These are phyloP conservation scores for Ascomycota sp. DNA, from an alignment of 2,329 filamentous ascomycete species.

Conservation along the genomic window DNA sequence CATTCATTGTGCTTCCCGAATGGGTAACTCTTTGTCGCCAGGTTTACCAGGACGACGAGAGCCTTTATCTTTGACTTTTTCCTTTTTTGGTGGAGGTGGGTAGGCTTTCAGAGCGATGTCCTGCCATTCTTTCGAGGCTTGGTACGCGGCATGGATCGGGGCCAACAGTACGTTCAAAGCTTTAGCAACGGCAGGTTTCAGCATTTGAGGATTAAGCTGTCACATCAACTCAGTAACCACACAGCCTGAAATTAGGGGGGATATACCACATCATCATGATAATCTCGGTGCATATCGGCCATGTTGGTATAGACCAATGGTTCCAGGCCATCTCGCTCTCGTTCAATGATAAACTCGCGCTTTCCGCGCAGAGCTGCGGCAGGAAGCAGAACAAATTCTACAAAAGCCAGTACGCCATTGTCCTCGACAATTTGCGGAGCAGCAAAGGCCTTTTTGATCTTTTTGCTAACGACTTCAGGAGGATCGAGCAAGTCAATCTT, in stretches of 20 bases:
- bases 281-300: constrained; percentile 58
- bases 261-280: constrained; percentile 53
- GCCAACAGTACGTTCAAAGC: constrained; percentile 54
- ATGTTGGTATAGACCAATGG: constrained; percentile 65
- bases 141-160: constrained; percentile 58
- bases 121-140: constrained; percentile 60
- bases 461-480: constrained; percentile 55
- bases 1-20: constrained; percentile 1
- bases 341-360: constrained; percentile 46
- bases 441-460: constrained; percentile 69
- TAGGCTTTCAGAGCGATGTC: constrained; percentile 51
- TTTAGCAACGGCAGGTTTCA: constrained; percentile 67
- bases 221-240: background rate
- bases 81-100: constrained; percentile 51
- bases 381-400: constrained; percentile 72
- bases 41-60: constrained; percentile 34
- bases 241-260: background rate
- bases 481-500: constrained; percentile 89
- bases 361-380: constrained; percentile 43
- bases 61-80: constrained; percentile 58
- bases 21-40: constrained; percentile 1
- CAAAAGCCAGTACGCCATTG: constrained; percentile 72
- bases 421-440: constrained; percentile 57
- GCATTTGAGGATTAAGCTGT: constrained; percentile 56
- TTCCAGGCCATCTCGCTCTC: constrained; percentile 43